Base-by-base conservation (phyloP, 768 basidiomycete species). In the Termitomyces sp. region DNA sequence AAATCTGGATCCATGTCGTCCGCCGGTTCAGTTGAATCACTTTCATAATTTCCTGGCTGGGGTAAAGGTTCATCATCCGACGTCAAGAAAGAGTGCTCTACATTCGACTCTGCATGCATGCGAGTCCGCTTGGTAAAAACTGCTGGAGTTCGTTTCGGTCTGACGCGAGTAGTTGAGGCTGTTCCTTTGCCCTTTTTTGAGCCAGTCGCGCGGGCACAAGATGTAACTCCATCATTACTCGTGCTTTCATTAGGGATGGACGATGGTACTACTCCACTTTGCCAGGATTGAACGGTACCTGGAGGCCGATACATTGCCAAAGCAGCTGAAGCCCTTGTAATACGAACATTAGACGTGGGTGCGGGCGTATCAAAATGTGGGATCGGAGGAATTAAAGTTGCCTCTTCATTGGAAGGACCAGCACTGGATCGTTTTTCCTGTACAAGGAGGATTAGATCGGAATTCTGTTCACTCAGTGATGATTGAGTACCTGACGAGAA, bases 161-260 rank as follows among this genome's bases (percentile, higher is more conserved):
- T 59, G 31, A 24, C n/a, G 13, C 53, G 37, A 47, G 58, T 27
- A n/a, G 24, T 43, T 12, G 46, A 34, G 14, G 44, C 58, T 29
- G 22, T 56, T 22, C 46, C 54, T 22, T 59, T 59, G 13, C 51
- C 55, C 41, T 41, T 55, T n/a, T 43, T 55, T 20, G 51, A 41
- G n/a, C 22, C n/a, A 29, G 37, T 29, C 6, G 18, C 9, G 9
- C 24, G 51, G 42, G 48, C 36, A 26, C 51, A 55, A 41, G 52
- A 24, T 29, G 31, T 50, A 14, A 26, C 31, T 32, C 41, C 32
- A 24, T 31, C 20, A 29, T 50, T 52, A 12, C 20, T 46, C 13
- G 60, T 51, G 58, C 83, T 81, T 64, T 86, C 80, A 39, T 80
- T 78, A 3, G 85, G 84, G 44, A 82, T 71, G 18, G 86, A 88